phyloP scores from a whole-genome alignment of 2,329 filamentous ascomycete genomes.

The Calonectria fujianensis region DNA sequence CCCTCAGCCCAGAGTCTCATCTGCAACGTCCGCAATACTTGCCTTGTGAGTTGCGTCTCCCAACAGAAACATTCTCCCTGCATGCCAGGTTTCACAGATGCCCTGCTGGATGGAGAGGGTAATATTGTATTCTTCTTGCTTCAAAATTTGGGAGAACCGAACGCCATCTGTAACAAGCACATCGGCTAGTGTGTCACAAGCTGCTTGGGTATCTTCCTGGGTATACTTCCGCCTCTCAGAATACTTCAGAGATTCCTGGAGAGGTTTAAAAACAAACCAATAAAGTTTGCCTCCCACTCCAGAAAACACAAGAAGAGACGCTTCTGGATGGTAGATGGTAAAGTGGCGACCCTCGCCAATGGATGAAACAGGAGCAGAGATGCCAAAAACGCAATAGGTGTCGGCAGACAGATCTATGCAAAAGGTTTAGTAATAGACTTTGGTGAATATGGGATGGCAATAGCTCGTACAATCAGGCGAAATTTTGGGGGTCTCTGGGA shows the following conservation, averaged over 20 bases:
- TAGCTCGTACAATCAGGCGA: background rate
- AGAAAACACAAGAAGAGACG: background rate
- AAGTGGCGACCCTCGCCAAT: background rate
- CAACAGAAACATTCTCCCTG: background rate
- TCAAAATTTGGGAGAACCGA: background rate
- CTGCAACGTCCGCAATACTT: background rate
- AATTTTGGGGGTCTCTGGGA: background rate
- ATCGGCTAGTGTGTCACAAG: background rate
- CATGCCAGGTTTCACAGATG: background rate
- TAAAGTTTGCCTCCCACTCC: background rate
- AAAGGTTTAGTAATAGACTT: background rate
- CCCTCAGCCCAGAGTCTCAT: background rate
- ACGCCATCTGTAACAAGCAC: background rate
- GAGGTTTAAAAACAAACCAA: background rate
- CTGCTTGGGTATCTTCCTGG: background rate
- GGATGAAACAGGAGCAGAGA: background rate
- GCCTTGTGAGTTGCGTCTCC: slow-evolving; percentile 1
- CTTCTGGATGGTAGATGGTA: background rate
- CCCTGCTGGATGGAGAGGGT: background rate
- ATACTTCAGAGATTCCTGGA: background rate
- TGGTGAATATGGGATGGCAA: background rate
- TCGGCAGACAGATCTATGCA: background rate
- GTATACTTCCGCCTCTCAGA: background rate
- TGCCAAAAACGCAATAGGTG: slow-evolving; percentile 1
- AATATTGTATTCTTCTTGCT: background rate